Evolutionary conservation across 805 yeast genomes (phyloP).

Genomic region (Candida succiphila): DNA sequence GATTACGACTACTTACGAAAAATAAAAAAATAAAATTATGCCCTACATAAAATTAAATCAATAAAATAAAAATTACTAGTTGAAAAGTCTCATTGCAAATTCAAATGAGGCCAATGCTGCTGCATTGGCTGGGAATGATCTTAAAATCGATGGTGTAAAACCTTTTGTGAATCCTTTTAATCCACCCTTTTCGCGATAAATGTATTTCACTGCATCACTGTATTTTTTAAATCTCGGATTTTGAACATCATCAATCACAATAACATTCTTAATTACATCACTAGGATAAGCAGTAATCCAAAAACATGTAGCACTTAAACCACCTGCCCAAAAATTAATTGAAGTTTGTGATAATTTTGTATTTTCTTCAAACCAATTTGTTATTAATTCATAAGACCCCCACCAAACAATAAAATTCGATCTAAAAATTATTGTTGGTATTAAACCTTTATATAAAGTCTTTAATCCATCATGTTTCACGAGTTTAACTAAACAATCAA

Average conservation of each 20-base stretch:
- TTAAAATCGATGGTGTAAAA: constrained; percentile 64
- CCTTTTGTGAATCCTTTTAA: constrained; percentile 69
- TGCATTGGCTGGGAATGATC: constrained; percentile 92
- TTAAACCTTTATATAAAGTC: constrained; percentile 72
- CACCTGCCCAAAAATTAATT: constrained; percentile 88
- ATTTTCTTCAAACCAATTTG: constrained; percentile 53
- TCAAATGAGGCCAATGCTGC: constrained; percentile 89
- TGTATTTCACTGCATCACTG: constrained; percentile 59
- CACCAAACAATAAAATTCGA: constrained; percentile 87
- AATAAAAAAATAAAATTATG: too few relatives aligned
- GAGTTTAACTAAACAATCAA: constrained; percentile 58
- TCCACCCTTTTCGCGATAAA: constrained; percentile 53
- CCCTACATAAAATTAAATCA: too few relatives aligned
- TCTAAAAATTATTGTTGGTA: constrained; percentile 82
- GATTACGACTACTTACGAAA: too few relatives aligned
- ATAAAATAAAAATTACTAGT: background rate
- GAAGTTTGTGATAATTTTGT: constrained; percentile 60
- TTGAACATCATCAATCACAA: constrained; percentile 69
- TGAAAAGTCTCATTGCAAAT: constrained; percentile 52
- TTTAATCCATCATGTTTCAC: constrained; percentile 52
- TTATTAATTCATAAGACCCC: constrained; percentile 83
- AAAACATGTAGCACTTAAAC: constrained; percentile 75
- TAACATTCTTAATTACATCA: constrained; percentile 80
- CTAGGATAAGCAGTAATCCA: constrained; percentile 88
- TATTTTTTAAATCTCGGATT: constrained; percentile 66